These are phyloP conservation scores for Selaginella tamariscina DNA, from an alignment of 75 land plant genomes.

Conservation along the genomic window DNA sequence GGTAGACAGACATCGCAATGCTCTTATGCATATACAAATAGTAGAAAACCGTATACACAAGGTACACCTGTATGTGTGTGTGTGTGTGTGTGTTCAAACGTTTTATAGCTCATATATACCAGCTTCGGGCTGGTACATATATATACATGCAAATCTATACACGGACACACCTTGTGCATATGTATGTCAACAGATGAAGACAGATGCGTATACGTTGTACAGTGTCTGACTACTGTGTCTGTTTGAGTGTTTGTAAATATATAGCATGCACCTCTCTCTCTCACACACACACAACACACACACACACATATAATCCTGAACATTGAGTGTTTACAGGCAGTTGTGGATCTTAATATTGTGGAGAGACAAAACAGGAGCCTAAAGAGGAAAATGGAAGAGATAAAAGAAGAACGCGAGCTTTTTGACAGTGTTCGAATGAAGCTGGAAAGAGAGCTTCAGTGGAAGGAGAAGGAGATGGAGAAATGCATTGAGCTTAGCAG, in stretches of 20 bases:
- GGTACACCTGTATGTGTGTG: not conserved
- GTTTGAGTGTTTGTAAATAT: not conserved
- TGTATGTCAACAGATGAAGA: too few relatives aligned
- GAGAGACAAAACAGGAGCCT: slow-evolving; percentile 2
- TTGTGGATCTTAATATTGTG: not conserved
- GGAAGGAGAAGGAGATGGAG: slow-evolving; percentile 8
- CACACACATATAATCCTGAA: too few relatives aligned
- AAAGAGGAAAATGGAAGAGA: not conserved
- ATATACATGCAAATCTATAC: too few relatives aligned
- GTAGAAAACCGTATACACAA: not conserved
- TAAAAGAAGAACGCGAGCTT: not conserved
- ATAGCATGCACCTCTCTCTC: not conserved
- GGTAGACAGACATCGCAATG: not conserved
- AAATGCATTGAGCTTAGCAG: slow-evolving; percentile 9
- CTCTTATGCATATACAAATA: not conserved
- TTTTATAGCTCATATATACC: too few relatives aligned
- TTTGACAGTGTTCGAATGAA: not conserved
- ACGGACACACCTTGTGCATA: too few relatives aligned
- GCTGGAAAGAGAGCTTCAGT: slow-evolving; percentile 1
- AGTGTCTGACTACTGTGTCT: not conserved
- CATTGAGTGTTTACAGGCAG: not conserved
- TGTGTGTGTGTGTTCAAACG: not conserved
- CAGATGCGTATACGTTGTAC: too few relatives aligned
- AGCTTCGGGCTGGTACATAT: too few relatives aligned
- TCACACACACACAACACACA: not conserved